Evolutionary conservation across 2,329 filamentous ascomycete species (phyloP).

Genomic region (Phyllosticta citriasiana): DNA sequence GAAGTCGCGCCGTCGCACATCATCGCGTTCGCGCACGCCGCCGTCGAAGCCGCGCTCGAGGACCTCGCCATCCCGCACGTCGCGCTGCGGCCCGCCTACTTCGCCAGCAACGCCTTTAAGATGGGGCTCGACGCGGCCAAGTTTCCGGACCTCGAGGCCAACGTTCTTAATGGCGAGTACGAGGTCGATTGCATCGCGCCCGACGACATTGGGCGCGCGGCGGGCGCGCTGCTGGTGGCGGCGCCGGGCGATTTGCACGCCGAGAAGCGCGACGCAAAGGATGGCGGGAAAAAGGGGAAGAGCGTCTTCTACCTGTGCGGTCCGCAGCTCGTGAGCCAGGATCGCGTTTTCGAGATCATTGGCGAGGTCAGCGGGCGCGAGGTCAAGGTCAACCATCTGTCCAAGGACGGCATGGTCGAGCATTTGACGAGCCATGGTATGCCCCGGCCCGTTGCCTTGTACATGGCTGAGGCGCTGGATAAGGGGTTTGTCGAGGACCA

Average conservation of each 20-base stretch:
- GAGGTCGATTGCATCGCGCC: slow-evolving; percentile 33
- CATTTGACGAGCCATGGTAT: background rate
- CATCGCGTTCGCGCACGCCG: slow-evolving; percentile 34
- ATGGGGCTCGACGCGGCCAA: slow-evolving; percentile 8
- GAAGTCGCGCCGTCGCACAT: slow-evolving; percentile 20
- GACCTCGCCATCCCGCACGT: slow-evolving; percentile 32
- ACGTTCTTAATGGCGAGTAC: slow-evolving; percentile 21
- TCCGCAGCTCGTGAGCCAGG: background rate
- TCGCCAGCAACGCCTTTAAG: slow-evolving; percentile 34
- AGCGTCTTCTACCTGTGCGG: background rate
- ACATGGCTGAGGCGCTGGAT: background rate
- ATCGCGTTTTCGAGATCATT: background rate
- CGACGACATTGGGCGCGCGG: slow-evolving; percentile 37
- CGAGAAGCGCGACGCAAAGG: background rate
- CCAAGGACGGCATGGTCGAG: background rate
- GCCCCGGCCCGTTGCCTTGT: background rate
- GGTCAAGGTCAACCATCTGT: background rate
- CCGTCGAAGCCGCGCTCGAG: slow-evolving; percentile 35
- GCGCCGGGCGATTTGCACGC: slow-evolving; percentile 16
- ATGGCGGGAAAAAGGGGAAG: slow-evolving; percentile 16
- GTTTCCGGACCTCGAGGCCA: slow-evolving; percentile 24
- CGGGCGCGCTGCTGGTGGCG: slow-evolving; percentile 30
- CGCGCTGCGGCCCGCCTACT: slow-evolving; percentile 34
- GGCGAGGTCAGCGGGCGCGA: background rate
- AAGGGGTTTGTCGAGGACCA: background rate